Conservation (phyloP, 352 stramenopile species). For the Elongisporangium anandrum region DNA sequence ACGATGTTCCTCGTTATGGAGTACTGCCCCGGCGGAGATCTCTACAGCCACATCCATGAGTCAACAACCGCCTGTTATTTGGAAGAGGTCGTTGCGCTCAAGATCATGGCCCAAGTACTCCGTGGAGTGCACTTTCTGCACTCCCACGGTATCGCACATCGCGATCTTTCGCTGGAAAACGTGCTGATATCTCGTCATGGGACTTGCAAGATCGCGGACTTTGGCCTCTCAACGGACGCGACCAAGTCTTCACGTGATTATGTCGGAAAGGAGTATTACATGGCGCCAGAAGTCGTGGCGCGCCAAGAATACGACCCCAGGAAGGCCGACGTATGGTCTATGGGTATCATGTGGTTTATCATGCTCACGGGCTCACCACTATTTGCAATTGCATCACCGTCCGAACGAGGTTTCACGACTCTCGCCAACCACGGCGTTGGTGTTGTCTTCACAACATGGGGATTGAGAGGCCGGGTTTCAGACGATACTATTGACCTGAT, state of each 20-base stretch:
- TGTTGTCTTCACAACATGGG: slow-evolving; percentile 24
- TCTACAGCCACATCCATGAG: slow-evolving; percentile 26
- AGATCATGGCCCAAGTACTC: slow-evolving; percentile 33
- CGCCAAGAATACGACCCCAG: slow-evolving; percentile 28
- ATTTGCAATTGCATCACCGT: slow-evolving; percentile 19
- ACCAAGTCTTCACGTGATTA: slow-evolving; percentile 4
- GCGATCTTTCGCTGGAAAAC: slow-evolving; percentile 58
- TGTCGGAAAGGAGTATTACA: slow-evolving; percentile 64
- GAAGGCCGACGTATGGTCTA: slow-evolving; percentile 45
- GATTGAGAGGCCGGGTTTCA: slow-evolving; percentile 12
- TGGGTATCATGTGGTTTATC: slow-evolving; percentile 47
- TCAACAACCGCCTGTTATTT: slow-evolving; percentile 3
- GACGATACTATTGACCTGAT: slow-evolving; percentile 14
- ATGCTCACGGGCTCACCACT: slow-evolving; percentile 36
- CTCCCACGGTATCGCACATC: slow-evolving; percentile 29
- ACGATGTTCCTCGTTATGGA: slow-evolving; percentile 43
- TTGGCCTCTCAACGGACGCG: slow-evolving; percentile 32
- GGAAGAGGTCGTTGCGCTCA: slow-evolving; percentile 20
- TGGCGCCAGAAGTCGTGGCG: slow-evolving; percentile 53
- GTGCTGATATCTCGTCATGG: slow-evolving; percentile 20
- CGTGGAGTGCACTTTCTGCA: slow-evolving; percentile 42
- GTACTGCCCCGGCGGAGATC: slow-evolving; percentile 40
- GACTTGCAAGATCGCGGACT: slow-evolving; percentile 55
- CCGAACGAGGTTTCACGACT: slow-evolving; percentile 23
- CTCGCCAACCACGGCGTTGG: slow-evolving; percentile 18